These are phyloP conservation scores for Neurospora sp. DNA, from an alignment of 495 filamentous ascomycete species.

Conservation along the genomic window DNA sequence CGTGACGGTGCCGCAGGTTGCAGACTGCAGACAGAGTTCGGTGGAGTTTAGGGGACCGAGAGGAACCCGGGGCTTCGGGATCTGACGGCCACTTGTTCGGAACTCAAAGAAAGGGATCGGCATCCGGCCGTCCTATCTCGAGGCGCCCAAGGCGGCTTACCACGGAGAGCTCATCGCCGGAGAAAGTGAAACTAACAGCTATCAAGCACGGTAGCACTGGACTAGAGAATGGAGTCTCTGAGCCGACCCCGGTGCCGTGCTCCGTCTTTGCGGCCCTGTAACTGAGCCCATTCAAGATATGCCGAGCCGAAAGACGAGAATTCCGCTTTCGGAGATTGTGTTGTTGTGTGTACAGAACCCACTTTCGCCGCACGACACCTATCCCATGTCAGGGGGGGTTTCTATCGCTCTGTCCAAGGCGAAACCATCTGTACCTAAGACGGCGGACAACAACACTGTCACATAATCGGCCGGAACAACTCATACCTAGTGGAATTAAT, in stretches of 20 bases:
- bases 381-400: neutral
- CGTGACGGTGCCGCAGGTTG: neutral
- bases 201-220: neutral
- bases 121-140: neutral
- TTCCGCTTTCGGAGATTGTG: neutral
- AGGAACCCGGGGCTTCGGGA: neutral
- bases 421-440: neutral
- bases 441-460: neutral
- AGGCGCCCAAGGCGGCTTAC: neutral
- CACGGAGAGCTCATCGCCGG: neutral
- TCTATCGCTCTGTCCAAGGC: neutral
- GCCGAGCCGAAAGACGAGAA: neutral
- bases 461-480: neutral
- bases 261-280: neutral
- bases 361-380: neutral
- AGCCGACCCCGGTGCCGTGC: neutral
- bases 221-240: neutral
- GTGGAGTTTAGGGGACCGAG: neutral
- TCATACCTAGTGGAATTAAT: neutral
- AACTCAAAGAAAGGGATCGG: neutral
- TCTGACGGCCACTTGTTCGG: neutral
- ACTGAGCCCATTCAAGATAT: neutral
- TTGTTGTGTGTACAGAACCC: neutral
- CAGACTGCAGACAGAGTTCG: neutral
- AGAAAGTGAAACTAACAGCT: neutral